Percentiles rank a stretch among this genome's conserved stretches.
phyloP scores from a whole-genome alignment of 495 filamentous ascomycete species.

The Glonium stellatum region DNA sequence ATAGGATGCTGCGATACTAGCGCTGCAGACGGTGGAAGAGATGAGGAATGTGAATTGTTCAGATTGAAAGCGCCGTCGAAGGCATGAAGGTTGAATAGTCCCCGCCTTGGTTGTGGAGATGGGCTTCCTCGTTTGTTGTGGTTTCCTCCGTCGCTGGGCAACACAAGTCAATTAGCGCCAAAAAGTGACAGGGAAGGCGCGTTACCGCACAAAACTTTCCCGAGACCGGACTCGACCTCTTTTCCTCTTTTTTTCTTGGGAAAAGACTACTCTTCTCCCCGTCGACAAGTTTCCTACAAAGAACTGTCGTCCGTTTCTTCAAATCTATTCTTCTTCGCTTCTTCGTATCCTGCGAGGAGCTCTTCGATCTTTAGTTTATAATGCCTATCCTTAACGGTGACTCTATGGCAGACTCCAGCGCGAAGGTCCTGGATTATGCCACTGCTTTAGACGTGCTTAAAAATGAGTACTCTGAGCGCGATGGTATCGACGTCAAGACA shows the following conservation, averaged over 20 bases:
- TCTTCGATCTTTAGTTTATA: slow-evolving; percentile 31
- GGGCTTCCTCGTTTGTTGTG: neutral
- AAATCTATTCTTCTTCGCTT: slow-evolving; percentile 6
- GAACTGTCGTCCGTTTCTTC: slow-evolving; percentile 23
- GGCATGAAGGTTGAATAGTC: neutral
- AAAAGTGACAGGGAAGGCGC: too few species aligned
- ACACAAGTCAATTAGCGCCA: too few species aligned
- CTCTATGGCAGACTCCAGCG: slow-evolving; percentile 30
- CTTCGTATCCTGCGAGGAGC: slow-evolving; percentile 9
- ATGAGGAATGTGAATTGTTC: neutral
- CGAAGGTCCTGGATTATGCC: slow-evolving; percentile 48
- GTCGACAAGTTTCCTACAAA: slow-evolving; percentile 39
- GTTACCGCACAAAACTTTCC: too few species aligned
- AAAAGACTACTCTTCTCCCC: slow-evolving; percentile 49
- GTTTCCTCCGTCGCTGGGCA: too few species aligned
- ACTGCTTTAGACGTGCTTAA: slow-evolving; percentile 72
- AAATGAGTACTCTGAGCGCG: slow-evolving; percentile 60
- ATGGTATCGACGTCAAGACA: slow-evolving; percentile 78
- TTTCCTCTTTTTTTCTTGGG: slow-evolving; percentile 49
- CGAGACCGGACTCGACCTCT: neutral
- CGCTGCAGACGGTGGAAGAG: neutral
- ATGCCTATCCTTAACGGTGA: slow-evolving; percentile 70
- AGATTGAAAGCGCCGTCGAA: neutral
- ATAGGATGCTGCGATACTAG: neutral
- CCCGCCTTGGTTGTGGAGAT: neutral